phyloP scores from a whole-genome alignment of 2,329 filamentous ascomycete species.

The Claviceps africana region DNA sequence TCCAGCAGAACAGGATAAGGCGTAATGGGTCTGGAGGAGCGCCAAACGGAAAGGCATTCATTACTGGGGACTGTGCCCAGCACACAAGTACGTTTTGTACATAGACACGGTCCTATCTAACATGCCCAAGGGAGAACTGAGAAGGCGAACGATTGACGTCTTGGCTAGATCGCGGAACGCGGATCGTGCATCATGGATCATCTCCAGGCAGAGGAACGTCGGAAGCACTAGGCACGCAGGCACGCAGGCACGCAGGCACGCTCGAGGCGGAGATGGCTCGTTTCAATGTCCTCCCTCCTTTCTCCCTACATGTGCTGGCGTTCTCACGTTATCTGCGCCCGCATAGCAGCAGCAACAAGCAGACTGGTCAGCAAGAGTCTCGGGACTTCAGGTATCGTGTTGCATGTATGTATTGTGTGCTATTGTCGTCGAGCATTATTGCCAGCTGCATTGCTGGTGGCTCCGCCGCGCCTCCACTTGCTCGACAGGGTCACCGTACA shows the following conservation, averaged over 20 bases:
- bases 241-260: background rate
- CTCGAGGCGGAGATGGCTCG: background rate
- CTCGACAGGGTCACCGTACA: background rate
- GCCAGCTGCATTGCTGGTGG: background rate
- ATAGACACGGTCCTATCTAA: too few species aligned
- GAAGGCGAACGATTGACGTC: background rate
- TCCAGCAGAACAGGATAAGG: too few species aligned
- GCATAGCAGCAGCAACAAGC: background rate
- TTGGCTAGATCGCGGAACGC: background rate
- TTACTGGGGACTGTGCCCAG: too few species aligned
- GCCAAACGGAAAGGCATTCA: background rate
- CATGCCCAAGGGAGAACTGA: too few species aligned
- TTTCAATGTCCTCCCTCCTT: background rate
- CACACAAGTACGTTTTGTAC: too few species aligned
- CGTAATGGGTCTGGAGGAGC: background rate
- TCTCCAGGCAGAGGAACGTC: conserved; percentile 8
- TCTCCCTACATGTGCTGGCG: background rate
- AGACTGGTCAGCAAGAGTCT: background rate
- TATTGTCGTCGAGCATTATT: background rate
- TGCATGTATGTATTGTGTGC: background rate
- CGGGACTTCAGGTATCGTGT: too few species aligned
- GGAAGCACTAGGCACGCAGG: background rate
- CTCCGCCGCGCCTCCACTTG: background rate
- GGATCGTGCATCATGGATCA: background rate
- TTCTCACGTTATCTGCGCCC: background rate